phyloP scores from a whole-genome alignment of 331 rosid genomes.

The Stylosanthes scabra region DNA sequence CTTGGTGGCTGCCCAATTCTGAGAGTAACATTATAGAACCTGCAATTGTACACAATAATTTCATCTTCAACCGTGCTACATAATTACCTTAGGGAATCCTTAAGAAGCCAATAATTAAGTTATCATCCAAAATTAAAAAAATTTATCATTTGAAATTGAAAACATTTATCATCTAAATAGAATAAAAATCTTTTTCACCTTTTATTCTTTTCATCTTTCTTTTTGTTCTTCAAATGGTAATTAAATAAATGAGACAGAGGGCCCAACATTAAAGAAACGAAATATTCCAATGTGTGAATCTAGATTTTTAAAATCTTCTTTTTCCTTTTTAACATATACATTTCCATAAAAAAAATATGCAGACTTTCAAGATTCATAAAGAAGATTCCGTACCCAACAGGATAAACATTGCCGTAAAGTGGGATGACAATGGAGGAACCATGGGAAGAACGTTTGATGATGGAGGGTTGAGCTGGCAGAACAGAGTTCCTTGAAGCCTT shows the following conservation, averaged over 20 bases:
- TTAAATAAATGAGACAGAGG: not conserved
- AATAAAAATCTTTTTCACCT: too few relatives aligned
- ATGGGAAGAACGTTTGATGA: constrained; percentile 34
- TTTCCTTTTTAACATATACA: not conserved
- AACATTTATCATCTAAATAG: too few relatives aligned
- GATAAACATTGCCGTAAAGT: constrained; percentile 83
- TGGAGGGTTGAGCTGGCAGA: constrained; percentile 47
- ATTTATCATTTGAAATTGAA: too few relatives aligned
- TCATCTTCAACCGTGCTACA: too few relatives aligned
- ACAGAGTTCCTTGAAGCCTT: constrained; percentile 52
- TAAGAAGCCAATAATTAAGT: too few relatives aligned
- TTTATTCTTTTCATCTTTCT: not conserved
- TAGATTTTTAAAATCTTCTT: constrained; percentile 6
- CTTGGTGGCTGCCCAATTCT: constrained; percentile 85
- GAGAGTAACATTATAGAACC: constrained; percentile 84
- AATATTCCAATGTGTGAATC: constrained; percentile 1
- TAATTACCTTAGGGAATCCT: too few relatives aligned
- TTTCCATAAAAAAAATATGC: too few relatives aligned
- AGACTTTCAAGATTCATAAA: not conserved
- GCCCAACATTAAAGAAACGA: not conserved
- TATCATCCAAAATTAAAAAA: too few relatives aligned
- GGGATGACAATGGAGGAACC: constrained; percentile 82
- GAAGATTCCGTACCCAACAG: constrained; percentile 68
- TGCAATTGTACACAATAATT: constrained; percentile 38
- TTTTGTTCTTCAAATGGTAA: not conserved